Base-by-base conservation (phyloP, 2,329 filamentous ascomycete species). In the Xylogone sp. region DNA sequence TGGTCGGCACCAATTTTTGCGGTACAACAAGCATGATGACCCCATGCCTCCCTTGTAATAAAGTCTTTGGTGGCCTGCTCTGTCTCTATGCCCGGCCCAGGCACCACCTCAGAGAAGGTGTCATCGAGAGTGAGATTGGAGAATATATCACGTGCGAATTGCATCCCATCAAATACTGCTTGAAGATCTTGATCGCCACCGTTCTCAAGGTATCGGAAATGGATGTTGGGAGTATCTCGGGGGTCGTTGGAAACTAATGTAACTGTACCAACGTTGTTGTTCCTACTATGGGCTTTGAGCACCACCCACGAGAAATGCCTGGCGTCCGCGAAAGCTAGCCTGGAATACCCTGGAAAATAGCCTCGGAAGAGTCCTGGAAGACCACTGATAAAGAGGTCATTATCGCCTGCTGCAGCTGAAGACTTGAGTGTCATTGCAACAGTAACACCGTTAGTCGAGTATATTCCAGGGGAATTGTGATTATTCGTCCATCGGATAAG, bases 271-370 rank as follows among this genome's bases (percentile, higher is more conserved):
- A 77, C 78, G 1, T 61, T 69, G 1, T 61, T 69, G 55, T 88
- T 87, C 50, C 80, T 77, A 0, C 83, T 77, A 59, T 85, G 83
- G 0, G 79, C 76, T 66, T 86, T 84, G 51, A 88, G 72, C 5
- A 77, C 74, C 27, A 55, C 45, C 49, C 49, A 56, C 21, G 54
- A 45, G 49, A 48, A 55, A 53, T 74, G 72, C 76, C 74, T 64
- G 9, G 64, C 68, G 12, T 63, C 69, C 18, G 69, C 64, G 31
- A 65, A 56, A 1, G 58, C 57, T 0, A 71, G 70, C 1, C 59
- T 59, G 0, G 70, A 69, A 47, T 69, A 70, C 63, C 67, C 50
- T 62, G 63, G 39, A 63, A 74, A 72, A 62, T 77, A 77, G 1
- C 73, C 73, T 13, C 68, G 67, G 21, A 71, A 51, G 6, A 63